Base-by-base conservation (phyloP, 2,329 filamentous ascomycete species). In the Aspergillus clavatus region DNA sequence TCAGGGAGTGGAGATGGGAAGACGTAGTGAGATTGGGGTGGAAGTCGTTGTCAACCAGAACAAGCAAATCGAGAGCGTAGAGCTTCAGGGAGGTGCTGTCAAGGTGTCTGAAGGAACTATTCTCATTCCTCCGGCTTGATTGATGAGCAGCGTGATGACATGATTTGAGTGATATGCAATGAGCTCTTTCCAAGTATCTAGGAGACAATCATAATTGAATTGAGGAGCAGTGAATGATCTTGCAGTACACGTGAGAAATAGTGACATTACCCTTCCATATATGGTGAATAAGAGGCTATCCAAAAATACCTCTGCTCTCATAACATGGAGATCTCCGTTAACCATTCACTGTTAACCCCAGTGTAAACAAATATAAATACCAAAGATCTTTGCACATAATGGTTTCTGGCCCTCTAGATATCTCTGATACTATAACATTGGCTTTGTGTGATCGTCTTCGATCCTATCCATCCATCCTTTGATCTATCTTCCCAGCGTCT, bases 1-100 rank as follows among this genome's bases (percentile, higher is more conserved):
- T 46, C 82, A 86, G 65, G 82, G 82, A 2, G 79, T 83, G 11
- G 82, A 86, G 66, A 84, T 85, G 77, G 81, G 80, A 8, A 65
- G 80, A 53, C 54, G 62, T 21, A 67, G 64, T 53, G 65, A 66
- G 40, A 68, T 69, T 49, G 63, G 59, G 4, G 51, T 69, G 16
- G 56, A 54, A 4, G 59, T 66, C 16, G 45, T 38, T 16, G 22
- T 61, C 27, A 53, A 55, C 27, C 35, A 35, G 2, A 54, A 60
- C 8, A 54, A 45, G 27, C 45, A 52, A 43, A 62, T 68, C 41
- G 58, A 62, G 16, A 55, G 52, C 40, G 56, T 69, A 14, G 54
- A 61, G 43, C 36, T 69, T 47, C 63, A 56, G 22, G 66, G 66
- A 2, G 56, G 54, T n/a, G 63, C 65, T 7, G 61, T 68, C 22